Evolutionary conservation across 768 basidiomycete species (phyloP).

Genomic region (Russula sp.): DNA sequence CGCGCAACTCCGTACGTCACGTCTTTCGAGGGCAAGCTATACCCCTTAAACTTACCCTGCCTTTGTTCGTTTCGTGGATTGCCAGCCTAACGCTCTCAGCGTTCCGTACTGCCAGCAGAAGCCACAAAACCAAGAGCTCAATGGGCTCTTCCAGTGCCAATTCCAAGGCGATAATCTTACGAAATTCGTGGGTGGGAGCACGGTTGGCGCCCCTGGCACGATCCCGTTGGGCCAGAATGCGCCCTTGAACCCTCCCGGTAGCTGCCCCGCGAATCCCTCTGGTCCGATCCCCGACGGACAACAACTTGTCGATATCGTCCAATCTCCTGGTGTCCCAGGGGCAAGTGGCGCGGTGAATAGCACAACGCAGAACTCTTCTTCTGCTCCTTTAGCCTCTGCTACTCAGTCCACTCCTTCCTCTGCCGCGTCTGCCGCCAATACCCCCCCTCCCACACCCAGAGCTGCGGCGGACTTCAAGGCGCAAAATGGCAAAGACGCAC

Average conservation of each 20-base stretch:
- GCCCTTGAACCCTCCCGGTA: constrained; percentile 45
- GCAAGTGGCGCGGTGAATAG: neutral
- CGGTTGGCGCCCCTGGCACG: constrained; percentile 48
- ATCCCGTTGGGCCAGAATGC: constrained; percentile 49
- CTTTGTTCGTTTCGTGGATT: neutral
- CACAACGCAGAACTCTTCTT: constrained; percentile 13
- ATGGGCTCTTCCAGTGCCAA: constrained; percentile 59
- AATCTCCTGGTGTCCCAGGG: constrained; percentile 38
- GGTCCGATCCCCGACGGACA: constrained; percentile 51
- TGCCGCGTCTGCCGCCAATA: neutral
- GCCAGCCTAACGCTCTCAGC: constrained; percentile 43
- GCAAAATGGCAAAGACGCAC: constrained; percentile 40
- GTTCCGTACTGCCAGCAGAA: constrained; percentile 55
- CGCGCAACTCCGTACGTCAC: constrained; percentile 49
- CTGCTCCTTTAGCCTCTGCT: constrained; percentile 14
- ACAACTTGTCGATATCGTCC: constrained; percentile 41
- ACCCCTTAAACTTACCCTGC: neutral
- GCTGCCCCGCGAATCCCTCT: constrained; percentile 48
- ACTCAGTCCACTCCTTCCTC: neutral
- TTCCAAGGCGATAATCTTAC: constrained; percentile 46
- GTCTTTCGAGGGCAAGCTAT: neutral
- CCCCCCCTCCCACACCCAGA: neutral
- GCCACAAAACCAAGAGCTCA: constrained; percentile 50
- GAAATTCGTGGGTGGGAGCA: constrained; percentile 46
- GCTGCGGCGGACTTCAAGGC: constrained; percentile 26